A percentile compares a stretch with the other conserved stretches of the same genome.
phyloP scores from a whole-genome alignment of 1,284 basidiomycete species.

The Gymnopus androsaceus region DNA sequence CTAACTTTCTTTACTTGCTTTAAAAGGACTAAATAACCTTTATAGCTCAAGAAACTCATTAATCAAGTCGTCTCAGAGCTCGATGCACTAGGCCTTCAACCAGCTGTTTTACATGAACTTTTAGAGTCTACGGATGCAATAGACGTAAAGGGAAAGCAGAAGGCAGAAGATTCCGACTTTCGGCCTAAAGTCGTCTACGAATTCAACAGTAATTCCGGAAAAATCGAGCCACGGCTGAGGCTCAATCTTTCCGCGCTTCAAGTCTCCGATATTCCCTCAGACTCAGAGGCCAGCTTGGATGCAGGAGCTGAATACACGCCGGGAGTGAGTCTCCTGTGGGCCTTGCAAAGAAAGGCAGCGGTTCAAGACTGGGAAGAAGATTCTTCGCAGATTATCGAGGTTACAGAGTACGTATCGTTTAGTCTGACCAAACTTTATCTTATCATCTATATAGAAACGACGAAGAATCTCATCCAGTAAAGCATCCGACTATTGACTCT shows the following conservation, averaged over 20 bases:
- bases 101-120: constrained; percentile 50
- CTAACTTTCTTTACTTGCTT: not conserved
- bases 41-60: constrained; percentile 90
- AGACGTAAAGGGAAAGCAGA: constrained; percentile 14
- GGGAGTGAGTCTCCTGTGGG: constrained; percentile 26
- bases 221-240: constrained; percentile 57
- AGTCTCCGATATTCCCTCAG: constrained; percentile 11
- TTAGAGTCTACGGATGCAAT: constrained; percentile 28
- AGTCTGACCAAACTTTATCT: not conserved
- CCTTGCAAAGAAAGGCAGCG: constrained; percentile 24
- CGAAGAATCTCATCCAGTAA: not conserved
- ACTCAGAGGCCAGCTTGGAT: constrained; percentile 5
- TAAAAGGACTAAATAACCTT: not conserved
- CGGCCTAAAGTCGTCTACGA: constrained; percentile 53
- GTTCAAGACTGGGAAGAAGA: constrained; percentile 9
- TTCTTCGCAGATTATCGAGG: constrained; percentile 13
- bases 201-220: constrained; percentile 46
- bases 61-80: constrained; percentile 86
- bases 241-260: constrained; percentile 36
- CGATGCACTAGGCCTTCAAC: constrained; percentile 74
- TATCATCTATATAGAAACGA: not conserved
- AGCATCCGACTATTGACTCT: not conserved
- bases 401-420: constrained; percentile 2
- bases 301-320: not conserved
- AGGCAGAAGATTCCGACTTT: constrained; percentile 16